phyloP scores from a whole-genome alignment of 768 basidiomycete species.

The Lyophyllum atratum region DNA sequence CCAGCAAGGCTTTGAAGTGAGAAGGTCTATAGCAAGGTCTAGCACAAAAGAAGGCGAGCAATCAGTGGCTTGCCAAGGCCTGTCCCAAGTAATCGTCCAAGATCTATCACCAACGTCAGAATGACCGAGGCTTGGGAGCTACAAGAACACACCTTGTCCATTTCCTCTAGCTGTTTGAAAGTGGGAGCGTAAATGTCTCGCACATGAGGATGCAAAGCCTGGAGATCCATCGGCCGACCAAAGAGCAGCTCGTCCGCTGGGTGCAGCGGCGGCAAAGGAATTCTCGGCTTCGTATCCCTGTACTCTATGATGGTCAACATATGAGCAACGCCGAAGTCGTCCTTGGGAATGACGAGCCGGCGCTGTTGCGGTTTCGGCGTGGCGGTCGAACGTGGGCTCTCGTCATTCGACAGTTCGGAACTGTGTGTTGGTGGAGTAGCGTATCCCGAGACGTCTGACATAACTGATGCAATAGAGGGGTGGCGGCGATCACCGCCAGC shows the following conservation, averaged over 20 bases:
- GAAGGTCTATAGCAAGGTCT: not conserved
- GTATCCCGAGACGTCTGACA: constrained; percentile 64
- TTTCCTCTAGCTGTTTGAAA: constrained; percentile 75
- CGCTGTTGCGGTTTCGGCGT: constrained; percentile 42
- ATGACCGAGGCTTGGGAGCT: not conserved
- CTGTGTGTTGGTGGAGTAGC: constrained; percentile 35
- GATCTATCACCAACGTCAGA: constrained; percentile 9
- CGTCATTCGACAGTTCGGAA: constrained; percentile 22
- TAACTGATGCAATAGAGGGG: constrained; percentile 73
- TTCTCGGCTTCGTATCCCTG: constrained; percentile 44
- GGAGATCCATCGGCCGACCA: constrained; percentile 61
- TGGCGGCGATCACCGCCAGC: constrained; percentile 45
- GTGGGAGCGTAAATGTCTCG: constrained; percentile 70
- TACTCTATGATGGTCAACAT: constrained; percentile 91
- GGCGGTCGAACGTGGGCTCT: constrained; percentile 23
- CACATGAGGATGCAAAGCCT: constrained; percentile 68
- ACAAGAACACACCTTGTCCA: constrained; percentile 62
- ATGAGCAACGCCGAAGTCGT: constrained; percentile 83
- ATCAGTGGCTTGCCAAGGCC: constrained; percentile 8
- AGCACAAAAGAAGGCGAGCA: not conserved
- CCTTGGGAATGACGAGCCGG: constrained; percentile 56
- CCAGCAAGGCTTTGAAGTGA: not conserved
- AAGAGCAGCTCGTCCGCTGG: constrained; percentile 77
- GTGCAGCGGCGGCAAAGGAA: constrained; percentile 41
- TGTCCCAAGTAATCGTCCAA: constrained; percentile 19